Base-by-base conservation (phyloP, 2,329 filamentous ascomycete genomes). In the Chaetomiaceae sp. region DNA sequence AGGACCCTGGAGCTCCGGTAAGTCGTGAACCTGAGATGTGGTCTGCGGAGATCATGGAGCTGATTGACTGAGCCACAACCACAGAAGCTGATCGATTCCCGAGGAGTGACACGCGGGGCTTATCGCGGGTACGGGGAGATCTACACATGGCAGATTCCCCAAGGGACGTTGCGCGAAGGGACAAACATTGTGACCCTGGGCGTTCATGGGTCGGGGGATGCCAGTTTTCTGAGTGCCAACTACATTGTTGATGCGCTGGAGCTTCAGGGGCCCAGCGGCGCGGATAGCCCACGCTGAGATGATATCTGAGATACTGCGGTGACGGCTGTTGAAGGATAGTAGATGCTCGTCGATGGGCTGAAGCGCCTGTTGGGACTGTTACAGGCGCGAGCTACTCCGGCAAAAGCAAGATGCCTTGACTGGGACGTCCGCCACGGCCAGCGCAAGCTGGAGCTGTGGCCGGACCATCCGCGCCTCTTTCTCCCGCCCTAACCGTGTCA, bases 341-440 rank as follows among this genome's bases (percentile, higher is more conserved):
- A n/a, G n/a, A n/a, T n/a, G n/a, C n/a, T n/a, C n/a, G n/a, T n/a
- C n/a, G n/a, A n/a, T n/a, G n/a, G n/a, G n/a, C n/a, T n/a, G n/a
- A n/a, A n/a, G n/a, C n/a, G n/a, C n/a, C n/a, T n/a, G n/a, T n/a
- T n/a, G n/a, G n/a, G n/a, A n/a, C n/a, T n/a, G n/a, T 38, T 45
- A 52, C 15, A 46, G n/a, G 6, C 15, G 42, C 4, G n/a, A 9
- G 6, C 17, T 29, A 2, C 19, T 37, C 6, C 65, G 60, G 17
- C 64, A 86, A 61, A 79, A 85, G 60, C 83, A 87, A 4, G 80
- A 84, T 8, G 78, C 72, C 19, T 65, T 70, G 14, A 87, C 73
- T 1, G 72, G 69, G 14, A 87, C 77, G 70, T 88, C 84, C 3
- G 83, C 81, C 46, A 76, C 72, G 3, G 76, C 78, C 58, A 76